Percentiles rank a stretch among this genome's conserved stretches.
Conservation (phyloP, 257 asterid species). For the Przewalskia tangutica region DNA sequence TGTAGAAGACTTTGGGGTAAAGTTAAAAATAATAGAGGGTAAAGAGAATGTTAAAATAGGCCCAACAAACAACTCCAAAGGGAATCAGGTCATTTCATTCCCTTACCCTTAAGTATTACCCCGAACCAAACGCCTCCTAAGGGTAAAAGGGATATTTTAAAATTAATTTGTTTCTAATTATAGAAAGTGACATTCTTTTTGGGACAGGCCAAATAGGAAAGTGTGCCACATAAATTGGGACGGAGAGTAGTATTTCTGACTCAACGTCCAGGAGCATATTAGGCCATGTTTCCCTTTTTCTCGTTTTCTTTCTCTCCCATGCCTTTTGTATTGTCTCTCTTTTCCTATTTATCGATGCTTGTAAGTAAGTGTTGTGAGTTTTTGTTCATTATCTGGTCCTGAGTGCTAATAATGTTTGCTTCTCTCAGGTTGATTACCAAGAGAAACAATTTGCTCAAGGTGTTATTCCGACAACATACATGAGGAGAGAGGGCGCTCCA, state of each 20-base stretch:
- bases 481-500: constrained; percentile 99
- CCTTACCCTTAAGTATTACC: no score
- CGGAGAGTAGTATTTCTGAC: not conserved
- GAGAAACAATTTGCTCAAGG: constrained; percentile 97
- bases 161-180: no score
- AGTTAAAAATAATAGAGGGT: no score
- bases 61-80: no score
- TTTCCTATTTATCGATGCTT: not conserved
- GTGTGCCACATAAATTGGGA: no score
- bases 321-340: not conserved
- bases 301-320: not conserved
- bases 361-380: not conserved
- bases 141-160: no score
- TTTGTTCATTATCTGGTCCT: not conserved
- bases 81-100: no score
- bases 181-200: no score
- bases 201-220: no score
- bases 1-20: no score
- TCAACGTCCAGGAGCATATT: not conserved
- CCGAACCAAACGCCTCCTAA: no score
- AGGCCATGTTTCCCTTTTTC: not conserved
- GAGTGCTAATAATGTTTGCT: constrained; percentile 6
- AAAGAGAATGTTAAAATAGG: no score
- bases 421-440: constrained; percentile 81
- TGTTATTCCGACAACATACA: constrained; percentile 69